Evolutionary conservation across 108 stramenopile genomes (phyloP).

Genomic region (Nitzschia inconspicua): DNA sequence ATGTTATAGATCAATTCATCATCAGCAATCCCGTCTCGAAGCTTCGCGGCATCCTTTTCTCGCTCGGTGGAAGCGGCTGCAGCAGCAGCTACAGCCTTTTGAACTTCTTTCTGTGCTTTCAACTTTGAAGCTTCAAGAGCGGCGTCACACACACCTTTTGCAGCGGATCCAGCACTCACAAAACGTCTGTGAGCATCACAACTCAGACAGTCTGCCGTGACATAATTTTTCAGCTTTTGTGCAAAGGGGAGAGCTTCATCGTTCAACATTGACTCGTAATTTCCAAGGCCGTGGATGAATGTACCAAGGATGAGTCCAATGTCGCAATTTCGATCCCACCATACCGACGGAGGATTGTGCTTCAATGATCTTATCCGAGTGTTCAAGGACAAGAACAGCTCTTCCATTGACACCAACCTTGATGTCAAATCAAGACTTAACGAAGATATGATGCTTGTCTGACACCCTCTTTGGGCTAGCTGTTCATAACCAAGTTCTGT

Average conservation of each 20-base stretch:
- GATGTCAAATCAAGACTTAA: conserved; percentile 74
- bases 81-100: conserved; percentile 73
- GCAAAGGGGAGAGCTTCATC: conserved; percentile 74
- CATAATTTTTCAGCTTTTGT: conserved; percentile 41
- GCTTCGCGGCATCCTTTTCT: conserved; percentile 38
- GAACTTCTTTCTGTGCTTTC: conserved; percentile 72
- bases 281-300: conserved; percentile 83
- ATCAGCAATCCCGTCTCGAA: conserved; percentile 39
- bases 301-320: conserved; percentile 74
- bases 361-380: conserved; percentile 12
- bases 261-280: conserved; percentile 77
- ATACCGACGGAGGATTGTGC: conserved; percentile 40
- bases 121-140: conserved; percentile 64
- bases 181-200: conserved; percentile 48
- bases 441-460: conserved; percentile 46
- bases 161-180: conserved; percentile 42
- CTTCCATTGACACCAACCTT: conserved; percentile 68
- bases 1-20: conserved; percentile 31
- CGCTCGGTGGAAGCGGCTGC: conserved; percentile 45
- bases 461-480: conserved; percentile 74
- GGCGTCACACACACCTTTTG: conserved; percentile 58
- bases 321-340: conserved; percentile 87
- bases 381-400: conserved; percentile 48
- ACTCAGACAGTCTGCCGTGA: conserved; percentile 45
- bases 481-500: conserved; percentile 66